Evolutionary conservation across 768 basidiomycete genomes (phyloP), one percentile per base, ranked within the genome.

Genomic region (Butyriboletus loyo): DNA sequence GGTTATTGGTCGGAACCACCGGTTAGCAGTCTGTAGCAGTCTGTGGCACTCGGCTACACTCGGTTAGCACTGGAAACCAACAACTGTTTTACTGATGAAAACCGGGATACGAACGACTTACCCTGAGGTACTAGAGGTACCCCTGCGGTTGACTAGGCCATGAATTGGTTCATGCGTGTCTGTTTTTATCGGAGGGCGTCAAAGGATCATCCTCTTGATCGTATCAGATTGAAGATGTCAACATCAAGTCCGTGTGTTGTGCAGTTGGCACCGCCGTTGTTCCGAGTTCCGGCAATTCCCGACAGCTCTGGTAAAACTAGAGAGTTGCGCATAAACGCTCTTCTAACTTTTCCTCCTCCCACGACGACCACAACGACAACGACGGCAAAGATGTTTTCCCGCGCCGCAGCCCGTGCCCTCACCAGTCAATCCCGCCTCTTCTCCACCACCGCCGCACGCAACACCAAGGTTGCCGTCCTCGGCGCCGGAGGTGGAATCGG

Each of bases 401-500:
- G 82, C 63, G 70, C 82, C 50, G 82, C 82, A 63, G 67, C 77
- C 67, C 86, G 86, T 61, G 65, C 79, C 38, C 66, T 87, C 62
- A 67, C 79, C 49, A 65, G 75, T 49, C 78, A 78, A 34, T 69
- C 83, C 55, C 84, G 87, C 66, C 74, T 80, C 49, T 92, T 93
- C 77, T 91, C 89, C 42, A 85, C 89, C 25, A 85, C 86, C 22
- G 76, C 82, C 24, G 67, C 84, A 40, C 81, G 85, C 64, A 80
- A 79, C 58, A 86, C 85, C 60, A 95, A 94, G 78, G 96, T 97
- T 71, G 89, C 90, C 46, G 95, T 99, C 55, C 90, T 97, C 71
- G 96, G 96, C 64, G 97, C 97, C 56, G 96, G 92, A 65, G 96
- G 96, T 80, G 96, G 96, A 73, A 98, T 98, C 72, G 96, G 96